Evolutionary conservation across 768 basidiomycete species (phyloP), one percentile per base, ranked within the genome.

Genomic region (Lactarius evosmus): DNA sequence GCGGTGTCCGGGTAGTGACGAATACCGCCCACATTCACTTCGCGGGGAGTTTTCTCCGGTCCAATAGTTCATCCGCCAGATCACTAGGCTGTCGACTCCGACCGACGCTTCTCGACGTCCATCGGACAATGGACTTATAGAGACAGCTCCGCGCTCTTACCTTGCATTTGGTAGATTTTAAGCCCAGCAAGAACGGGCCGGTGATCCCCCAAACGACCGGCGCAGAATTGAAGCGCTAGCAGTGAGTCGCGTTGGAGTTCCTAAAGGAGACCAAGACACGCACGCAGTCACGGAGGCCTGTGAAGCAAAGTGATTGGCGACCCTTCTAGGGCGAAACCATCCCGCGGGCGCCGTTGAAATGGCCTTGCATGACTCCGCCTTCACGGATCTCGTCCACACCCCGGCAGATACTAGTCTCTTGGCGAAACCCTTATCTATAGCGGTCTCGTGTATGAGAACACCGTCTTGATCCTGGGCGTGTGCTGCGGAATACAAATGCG

Each of bases 61-160:
- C 80, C 0, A 89, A 93, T 1, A 93, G 93, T 70, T 95, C 93
- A 32, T 95, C 92, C 2, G 92, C 93, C 0, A 93, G 95, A 79
- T 74, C 5, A 90, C 88, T 1, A 93, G 79, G 54, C 88, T 84
- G 46, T 89, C 72, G 32, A 95, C 75, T 72, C 95, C 92, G 58
- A 85, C 95, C 91, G 56, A 85, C 82, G 66, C 5, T 41, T 49
- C 40, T 5, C 22, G 30, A 34, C 33, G 36, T 93, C 86, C 0
- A 88, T 85, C 41, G 95, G 80, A 62, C 93, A 80, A 63, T 89
- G 80, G 11, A 78, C 78, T 36, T 77, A 76, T 2, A 91, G 93
- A 14, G 89, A 87, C 30, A 94, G 79, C 58, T 88, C 82, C 5
- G 94, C 77, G 34, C 92, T 91, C 70, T 89, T 85, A 58, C 80